Evolutionary conservation across 2,329 filamentous ascomycete genomes (phyloP).

Genomic region (Claviceps pazoutovae): DNA sequence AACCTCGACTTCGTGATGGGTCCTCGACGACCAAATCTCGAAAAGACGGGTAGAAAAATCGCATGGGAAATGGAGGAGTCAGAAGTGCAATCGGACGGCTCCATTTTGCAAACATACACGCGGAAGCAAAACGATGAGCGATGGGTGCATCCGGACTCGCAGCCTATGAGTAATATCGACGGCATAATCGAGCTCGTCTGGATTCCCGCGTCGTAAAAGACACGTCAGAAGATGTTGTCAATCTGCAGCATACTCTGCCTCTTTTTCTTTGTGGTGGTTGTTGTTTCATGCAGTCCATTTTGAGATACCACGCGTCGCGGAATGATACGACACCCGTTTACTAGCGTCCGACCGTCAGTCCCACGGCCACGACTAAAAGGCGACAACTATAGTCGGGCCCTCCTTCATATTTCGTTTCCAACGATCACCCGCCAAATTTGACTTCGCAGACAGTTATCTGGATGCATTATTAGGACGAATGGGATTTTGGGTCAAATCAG

Average conservation of each 20-base stretch:
- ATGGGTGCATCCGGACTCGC: constrained; percentile 33
- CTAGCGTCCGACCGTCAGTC: neutral
- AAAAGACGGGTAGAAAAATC: constrained; percentile 36
- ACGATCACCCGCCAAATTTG: neutral
- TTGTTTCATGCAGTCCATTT: neutral
- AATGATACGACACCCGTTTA: neutral
- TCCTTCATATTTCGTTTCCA: neutral
- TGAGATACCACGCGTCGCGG: neutral
- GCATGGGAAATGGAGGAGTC: constrained; percentile 41
- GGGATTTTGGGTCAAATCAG: neutral
- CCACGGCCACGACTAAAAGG: neutral
- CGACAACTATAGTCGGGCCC: neutral
- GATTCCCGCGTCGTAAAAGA: constrained; percentile 24
- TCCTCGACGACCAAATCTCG: constrained; percentile 31
- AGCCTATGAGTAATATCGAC: constrained; percentile 37
- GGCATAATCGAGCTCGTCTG: constrained; percentile 44
- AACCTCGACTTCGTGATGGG: constrained; percentile 38
- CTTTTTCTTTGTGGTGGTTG: neutral
- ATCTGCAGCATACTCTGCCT: neutral
- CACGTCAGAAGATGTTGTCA: neutral
- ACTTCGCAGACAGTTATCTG: neutral
- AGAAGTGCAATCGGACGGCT: constrained; percentile 31
- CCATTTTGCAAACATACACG: constrained; percentile 38
- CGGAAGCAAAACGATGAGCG: constrained; percentile 37
- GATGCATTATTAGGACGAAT: neutral